phyloP scores from a whole-genome alignment of 371 early-diverging fungal genomes.

The Coemansia sp. region DNA sequence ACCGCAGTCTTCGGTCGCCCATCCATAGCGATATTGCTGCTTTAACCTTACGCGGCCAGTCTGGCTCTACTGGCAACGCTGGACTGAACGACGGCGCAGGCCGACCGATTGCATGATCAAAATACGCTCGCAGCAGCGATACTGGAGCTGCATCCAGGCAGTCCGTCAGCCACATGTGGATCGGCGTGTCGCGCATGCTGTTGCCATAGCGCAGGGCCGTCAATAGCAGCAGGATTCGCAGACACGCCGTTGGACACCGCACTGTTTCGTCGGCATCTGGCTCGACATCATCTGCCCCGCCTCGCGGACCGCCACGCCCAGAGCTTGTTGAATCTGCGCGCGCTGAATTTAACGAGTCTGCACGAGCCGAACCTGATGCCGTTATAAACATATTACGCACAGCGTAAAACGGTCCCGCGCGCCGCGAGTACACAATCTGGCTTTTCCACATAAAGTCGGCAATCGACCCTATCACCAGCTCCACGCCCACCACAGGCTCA shows the following conservation, averaged over 20 bases:
- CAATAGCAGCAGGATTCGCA: conserved; percentile 38
- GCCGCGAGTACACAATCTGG: conserved; percentile 34
- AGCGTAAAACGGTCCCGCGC: conserved; percentile 33
- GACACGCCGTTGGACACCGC: conserved; percentile 29
- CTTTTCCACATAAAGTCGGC: conserved; percentile 47
- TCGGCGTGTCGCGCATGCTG: conserved; percentile 46
- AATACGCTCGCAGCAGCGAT: conserved; percentile 15
- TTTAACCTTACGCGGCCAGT: conserved; percentile 35
- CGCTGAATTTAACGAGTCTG: neutral
- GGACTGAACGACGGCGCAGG: conserved; percentile 19
- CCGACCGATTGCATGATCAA: conserved; percentile 4
- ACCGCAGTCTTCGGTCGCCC: conserved; percentile 15
- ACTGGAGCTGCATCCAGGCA: conserved; percentile 24
- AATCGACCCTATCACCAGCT: conserved; percentile 47
- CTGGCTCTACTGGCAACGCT: conserved; percentile 40
- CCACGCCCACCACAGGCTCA: conserved; percentile 44
- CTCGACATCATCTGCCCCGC: neutral
- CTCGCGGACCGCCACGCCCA: neutral
- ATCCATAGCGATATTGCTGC: conserved; percentile 36
- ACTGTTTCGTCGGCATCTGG: conserved; percentile 3
- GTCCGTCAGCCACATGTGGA: conserved; percentile 49
- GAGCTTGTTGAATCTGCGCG: neutral
- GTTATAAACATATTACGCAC: conserved; percentile 40
- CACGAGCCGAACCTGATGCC: neutral
- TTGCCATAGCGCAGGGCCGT: conserved; percentile 47